Evolutionary conservation across 2,329 filamentous ascomycete species (phyloP).

Genomic region (Nemania serpens): DNA sequence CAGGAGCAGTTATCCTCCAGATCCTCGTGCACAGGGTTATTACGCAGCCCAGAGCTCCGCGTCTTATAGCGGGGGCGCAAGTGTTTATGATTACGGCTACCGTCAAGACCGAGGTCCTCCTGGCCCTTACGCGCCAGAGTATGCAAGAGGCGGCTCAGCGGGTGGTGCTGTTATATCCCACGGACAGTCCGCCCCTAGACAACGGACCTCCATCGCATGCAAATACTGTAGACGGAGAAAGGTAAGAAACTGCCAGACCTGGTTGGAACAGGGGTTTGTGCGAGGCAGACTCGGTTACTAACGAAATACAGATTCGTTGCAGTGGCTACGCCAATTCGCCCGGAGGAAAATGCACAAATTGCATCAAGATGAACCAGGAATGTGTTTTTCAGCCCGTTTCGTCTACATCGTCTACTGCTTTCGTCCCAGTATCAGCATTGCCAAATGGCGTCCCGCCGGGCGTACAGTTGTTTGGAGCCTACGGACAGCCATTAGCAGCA

Average conservation of each 20-base stretch:
- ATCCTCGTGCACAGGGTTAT: slow-evolving; percentile 43
- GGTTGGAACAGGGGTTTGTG: neutral
- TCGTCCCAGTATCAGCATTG: slow-evolving; percentile 62
- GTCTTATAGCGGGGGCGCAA: slow-evolving; percentile 28
- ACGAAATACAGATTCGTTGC: slow-evolving; percentile 58
- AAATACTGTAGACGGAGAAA: slow-evolving; percentile 66
- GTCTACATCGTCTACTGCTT: slow-evolving; percentile 59
- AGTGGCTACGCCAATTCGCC: slow-evolving; percentile 64
- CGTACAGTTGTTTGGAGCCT: slow-evolving; percentile 61
- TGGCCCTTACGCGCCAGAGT: slow-evolving; percentile 39
- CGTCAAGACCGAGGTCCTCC: slow-evolving; percentile 40
- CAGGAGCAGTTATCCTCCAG: slow-evolving; percentile 44
- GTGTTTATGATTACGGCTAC: slow-evolving; percentile 42
- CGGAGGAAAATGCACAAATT: slow-evolving; percentile 64
- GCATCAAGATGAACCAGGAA: slow-evolving; percentile 65
- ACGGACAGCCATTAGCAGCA: slow-evolving; percentile 57
- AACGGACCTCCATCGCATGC: slow-evolving; percentile 64
- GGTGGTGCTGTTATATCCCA: slow-evolving; percentile 44
- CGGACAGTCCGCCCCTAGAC: slow-evolving; percentile 59
- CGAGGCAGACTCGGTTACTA: slow-evolving; percentile 25
- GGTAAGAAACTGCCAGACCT: slow-evolving; percentile 44
- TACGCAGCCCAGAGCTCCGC: slow-evolving; percentile 29
- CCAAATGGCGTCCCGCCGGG: slow-evolving; percentile 62
- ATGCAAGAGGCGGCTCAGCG: slow-evolving; percentile 41
- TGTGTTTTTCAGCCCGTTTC: slow-evolving; percentile 66